Conservation (phyloP, 805 yeast species). For the Ogataea philodendri region DNA sequence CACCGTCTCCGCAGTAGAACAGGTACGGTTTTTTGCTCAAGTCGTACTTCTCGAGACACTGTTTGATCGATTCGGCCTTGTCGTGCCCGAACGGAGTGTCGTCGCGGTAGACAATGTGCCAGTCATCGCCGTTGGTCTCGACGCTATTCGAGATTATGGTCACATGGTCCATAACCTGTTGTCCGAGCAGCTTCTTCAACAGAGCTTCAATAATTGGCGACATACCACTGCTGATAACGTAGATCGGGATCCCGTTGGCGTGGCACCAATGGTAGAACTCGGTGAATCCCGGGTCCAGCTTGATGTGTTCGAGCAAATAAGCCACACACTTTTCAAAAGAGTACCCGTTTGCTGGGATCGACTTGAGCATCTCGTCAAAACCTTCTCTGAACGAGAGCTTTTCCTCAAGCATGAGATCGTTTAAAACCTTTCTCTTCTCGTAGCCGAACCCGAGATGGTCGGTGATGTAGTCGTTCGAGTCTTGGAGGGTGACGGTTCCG, state of each 20-base stretch:
- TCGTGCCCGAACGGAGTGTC: slow-evolving; percentile 92
- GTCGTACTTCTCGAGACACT: slow-evolving; percentile 37
- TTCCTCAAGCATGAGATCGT: slow-evolving; percentile 70
- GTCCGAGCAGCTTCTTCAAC: slow-evolving; percentile 71
- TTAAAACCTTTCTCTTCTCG: slow-evolving; percentile 61
- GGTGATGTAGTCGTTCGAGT: slow-evolving; percentile 88
- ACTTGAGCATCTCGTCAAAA: slow-evolving; percentile 78
- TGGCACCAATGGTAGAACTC: slow-evolving; percentile 78
- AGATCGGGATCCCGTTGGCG: slow-evolving; percentile 69
- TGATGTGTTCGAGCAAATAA: slow-evolving; percentile 57
- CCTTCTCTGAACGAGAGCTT: slow-evolving; percentile 75
- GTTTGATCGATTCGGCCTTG: slow-evolving; percentile 76
- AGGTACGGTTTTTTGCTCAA: slow-evolving; percentile 53
- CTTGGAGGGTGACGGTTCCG: slow-evolving; percentile 95
- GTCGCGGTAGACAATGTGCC: slow-evolving; percentile 87
- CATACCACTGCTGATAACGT: slow-evolving; percentile 93
- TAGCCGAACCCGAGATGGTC: slow-evolving; percentile 87
- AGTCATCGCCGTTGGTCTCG: slow-evolving; percentile 51
- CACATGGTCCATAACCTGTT: slow-evolving; percentile 65
- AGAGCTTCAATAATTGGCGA: slow-evolving; percentile 82
- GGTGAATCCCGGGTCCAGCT: slow-evolving; percentile 88
- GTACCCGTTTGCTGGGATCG: slow-evolving; percentile 51
- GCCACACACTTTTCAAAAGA: slow-evolving; percentile 76
- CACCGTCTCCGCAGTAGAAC: slow-evolving; percentile 98
- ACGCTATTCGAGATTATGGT: slow-evolving; percentile 74